These are phyloP conservation scores for Przewalskia tangutica DNA, from an alignment of 257 asterid genomes.

Conservation along the genomic window DNA sequence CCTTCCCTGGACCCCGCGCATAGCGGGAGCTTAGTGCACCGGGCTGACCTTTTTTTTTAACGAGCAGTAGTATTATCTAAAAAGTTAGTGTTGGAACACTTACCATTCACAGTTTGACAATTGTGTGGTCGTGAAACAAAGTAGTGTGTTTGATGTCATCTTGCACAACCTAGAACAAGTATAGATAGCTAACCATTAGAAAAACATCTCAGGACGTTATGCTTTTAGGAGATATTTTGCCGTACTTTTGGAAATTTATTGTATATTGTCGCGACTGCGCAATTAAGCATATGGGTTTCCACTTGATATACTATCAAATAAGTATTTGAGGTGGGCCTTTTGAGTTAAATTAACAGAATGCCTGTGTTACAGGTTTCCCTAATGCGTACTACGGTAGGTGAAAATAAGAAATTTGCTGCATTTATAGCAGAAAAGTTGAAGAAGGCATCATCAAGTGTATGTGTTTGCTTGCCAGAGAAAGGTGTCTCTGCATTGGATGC, in stretches of 20 bases:
- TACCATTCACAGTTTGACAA: not conserved
- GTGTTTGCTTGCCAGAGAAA: slow-evolving; percentile 75
- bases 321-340: not conserved
- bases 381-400: slow-evolving; percentile 76
- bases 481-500: slow-evolving; percentile 95
- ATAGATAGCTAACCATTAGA: not conserved
- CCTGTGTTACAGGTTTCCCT: slow-evolving; percentile 52
- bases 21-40: too few relatives aligned
- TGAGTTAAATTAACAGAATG: not conserved
- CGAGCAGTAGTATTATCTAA: not conserved
- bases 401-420: slow-evolving; percentile 67
- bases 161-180: not conserved
- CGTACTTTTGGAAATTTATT: not conserved
- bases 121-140: not conserved
- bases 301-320: not conserved
- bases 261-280: not conserved
- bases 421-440: slow-evolving; percentile 81
- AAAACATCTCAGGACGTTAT: not conserved
- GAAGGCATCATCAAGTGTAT: slow-evolving; percentile 56
- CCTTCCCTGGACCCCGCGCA: too few relatives aligned
- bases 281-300: not conserved
- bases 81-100: not conserved
- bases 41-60: too few relatives aligned
- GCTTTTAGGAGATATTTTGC: not conserved
- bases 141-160: not conserved